Percentiles rank a stretch among this genome's conserved stretches.
These are phyloP conservation scores for Phytophthora pistaciae DNA, from an alignment of 352 stramenopile species.

Conservation along the genomic window DNA sequence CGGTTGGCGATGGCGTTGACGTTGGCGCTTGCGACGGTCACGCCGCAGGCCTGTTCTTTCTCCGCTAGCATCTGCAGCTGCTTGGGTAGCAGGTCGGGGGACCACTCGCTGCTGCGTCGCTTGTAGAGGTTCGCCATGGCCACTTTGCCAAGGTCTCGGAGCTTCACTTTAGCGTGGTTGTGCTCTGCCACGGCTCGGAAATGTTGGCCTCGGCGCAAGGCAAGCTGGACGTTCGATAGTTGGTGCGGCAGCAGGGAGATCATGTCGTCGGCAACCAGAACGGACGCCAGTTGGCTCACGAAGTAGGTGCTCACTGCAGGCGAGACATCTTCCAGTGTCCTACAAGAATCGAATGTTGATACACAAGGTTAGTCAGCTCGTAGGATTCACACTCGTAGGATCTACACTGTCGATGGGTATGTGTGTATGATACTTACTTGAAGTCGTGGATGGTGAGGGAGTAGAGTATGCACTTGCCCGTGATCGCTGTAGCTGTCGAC, in stretches of 20 bases:
- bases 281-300: slow-evolving; percentile 76
- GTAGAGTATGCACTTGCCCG: slow-evolving; percentile 79
- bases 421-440: no score
- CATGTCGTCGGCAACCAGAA: slow-evolving; percentile 78
- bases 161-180: slow-evolving; percentile 58
- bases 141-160: slow-evolving; percentile 66
- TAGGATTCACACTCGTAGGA: not conserved
- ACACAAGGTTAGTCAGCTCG: not conserved
- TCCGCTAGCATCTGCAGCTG: slow-evolving; percentile 69
- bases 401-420: no score
- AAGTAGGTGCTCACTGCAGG: slow-evolving; percentile 86
- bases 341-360: slow-evolving; percentile 17
- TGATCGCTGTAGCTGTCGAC: slow-evolving; percentile 75
- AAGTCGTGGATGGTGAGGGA: slow-evolving; percentile 86
- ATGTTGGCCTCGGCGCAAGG: slow-evolving; percentile 58
- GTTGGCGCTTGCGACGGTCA: slow-evolving; percentile 11
- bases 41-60: slow-evolving; percentile 22
- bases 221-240: slow-evolving; percentile 58
- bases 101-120: slow-evolving; percentile 77
- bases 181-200: slow-evolving; percentile 71
- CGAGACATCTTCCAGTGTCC: slow-evolving; percentile 68
- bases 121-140: slow-evolving; percentile 73
- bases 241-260: slow-evolving; percentile 63
- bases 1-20: slow-evolving; percentile 34
- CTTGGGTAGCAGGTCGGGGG: slow-evolving; percentile 69